Evolutionary conservation across 148 eudicot species (phyloP), one percentile per base, ranked within the genome.

Genomic region (Mesembryanthemum crystallinum): DNA sequence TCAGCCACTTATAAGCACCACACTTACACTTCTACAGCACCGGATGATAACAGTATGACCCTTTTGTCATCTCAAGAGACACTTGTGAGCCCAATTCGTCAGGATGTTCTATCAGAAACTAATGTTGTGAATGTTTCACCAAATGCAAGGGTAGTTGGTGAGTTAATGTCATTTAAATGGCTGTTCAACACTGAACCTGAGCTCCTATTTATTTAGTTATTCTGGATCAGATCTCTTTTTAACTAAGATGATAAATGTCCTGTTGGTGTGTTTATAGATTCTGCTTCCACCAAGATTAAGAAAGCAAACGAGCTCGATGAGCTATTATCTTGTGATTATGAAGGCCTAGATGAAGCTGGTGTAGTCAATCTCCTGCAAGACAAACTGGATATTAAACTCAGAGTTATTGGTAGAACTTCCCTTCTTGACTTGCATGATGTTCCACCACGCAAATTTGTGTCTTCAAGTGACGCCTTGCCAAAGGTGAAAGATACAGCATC

Each of bases 371-470:
- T 84, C 63, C 72, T 93, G 78, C 83, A 79, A 83, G 90, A 91
- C 60, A 77, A 82, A 61, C 70, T 90, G 59, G 78, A 82, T 47
- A 81, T 92, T 78, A 90, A 89, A 78, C 82, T 86, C 64, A 75
- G 84, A 84, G 86, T 86, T 74, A 64, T 84, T 42, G 82, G 73
- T 68, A 75, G 77, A 64, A 69, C 86, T 33, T 72, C 72, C 69
- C 83, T 90, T 77, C 89, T 90, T 14, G 83, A 81, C 28, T 78
- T 83, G 69, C 82, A 45, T 65, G 82, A 72, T 67, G 60, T 74
- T 76, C 83, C 82, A 59, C 83, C 49, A 69, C 79, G 68, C 73
- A 77, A 78, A 69, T 73, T 72, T 24, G 63, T 61, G 74, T 72
- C 80, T 67, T 35, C 78, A 25, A 67, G 58, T 76, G 72, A 60